Conservation (phyloP, 2,329 filamentous ascomycete genomes). For the Penicillium sumatraense region DNA sequence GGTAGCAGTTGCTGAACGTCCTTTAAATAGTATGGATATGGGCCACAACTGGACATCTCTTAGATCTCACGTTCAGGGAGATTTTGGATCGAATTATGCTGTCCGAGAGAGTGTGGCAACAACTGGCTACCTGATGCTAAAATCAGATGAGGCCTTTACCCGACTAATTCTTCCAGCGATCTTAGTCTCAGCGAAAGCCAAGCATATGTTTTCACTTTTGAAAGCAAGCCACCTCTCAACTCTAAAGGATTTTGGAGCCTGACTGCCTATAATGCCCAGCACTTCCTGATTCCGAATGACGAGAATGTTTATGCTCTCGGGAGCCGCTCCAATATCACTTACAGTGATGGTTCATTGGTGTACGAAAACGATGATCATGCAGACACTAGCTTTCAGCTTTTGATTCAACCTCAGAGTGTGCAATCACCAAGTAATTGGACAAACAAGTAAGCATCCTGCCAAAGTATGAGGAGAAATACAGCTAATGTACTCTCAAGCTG, state of each 20-base stretch:
- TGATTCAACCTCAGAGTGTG: not conserved
- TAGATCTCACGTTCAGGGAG: constrained; percentile 11
- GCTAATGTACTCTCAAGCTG: not conserved
- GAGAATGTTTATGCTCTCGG: constrained; percentile 29
- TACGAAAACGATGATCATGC: not conserved
- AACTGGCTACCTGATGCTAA: constrained; percentile 21
- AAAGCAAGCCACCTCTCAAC: constrained; percentile 23
- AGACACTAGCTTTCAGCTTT: not conserved
- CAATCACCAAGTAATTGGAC: not conserved
- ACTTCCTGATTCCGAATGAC: constrained; percentile 30
- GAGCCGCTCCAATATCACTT: constrained; percentile 31
- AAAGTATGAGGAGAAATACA: not conserved
- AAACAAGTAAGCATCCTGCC: not conserved
- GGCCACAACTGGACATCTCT: constrained; percentile 13
- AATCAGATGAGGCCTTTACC: constrained; percentile 25
- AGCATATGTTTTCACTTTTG: constrained; percentile 28
- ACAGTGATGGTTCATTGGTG: constrained; percentile 22
- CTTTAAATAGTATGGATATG: not conserved
- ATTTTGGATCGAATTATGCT: constrained; percentile 19
- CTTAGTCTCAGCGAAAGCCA: constrained; percentile 16
- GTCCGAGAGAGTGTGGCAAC: constrained; percentile 19
- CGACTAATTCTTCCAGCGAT: constrained; percentile 7
- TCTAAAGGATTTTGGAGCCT: constrained; percentile 34
- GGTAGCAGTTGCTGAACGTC: not conserved
- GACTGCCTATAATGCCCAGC: constrained; percentile 27